Evolutionary conservation across 352 stramenopile species (phyloP).

Genomic region (Globisporangium canariense): DNA sequence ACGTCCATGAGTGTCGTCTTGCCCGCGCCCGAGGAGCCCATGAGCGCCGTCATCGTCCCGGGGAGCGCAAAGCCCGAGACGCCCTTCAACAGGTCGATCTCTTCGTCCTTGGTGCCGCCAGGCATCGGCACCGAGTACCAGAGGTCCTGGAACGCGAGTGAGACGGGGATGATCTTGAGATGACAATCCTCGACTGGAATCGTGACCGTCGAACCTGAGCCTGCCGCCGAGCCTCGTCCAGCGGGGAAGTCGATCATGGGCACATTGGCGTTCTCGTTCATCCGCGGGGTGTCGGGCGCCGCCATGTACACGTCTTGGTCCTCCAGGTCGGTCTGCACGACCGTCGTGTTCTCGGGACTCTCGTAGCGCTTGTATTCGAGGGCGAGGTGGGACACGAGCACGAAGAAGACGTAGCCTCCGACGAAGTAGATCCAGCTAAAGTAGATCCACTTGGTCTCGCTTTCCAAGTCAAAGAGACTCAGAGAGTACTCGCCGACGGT

Average conservation of each 20-base stretch:
- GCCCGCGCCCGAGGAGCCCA: conserved; percentile 73
- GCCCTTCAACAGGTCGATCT: conserved; percentile 80
- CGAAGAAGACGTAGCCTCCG: conserved; percentile 41
- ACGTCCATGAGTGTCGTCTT: conserved; percentile 96
- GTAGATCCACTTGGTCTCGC: conserved; percentile 52
- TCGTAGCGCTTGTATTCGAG: conserved; percentile 58
- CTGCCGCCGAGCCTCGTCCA: neutral
- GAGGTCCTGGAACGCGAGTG: conserved; percentile 47
- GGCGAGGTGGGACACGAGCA: conserved; percentile 30
- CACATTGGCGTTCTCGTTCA: neutral
- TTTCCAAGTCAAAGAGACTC: conserved; percentile 44
- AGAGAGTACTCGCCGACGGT: conserved; percentile 49
- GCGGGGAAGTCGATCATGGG: conserved; percentile 3
- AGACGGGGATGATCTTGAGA: conserved; percentile 29
- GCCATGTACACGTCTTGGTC: conserved; percentile 17
- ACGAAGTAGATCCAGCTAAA: conserved; percentile 53
- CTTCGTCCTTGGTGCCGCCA: conserved; percentile 28
- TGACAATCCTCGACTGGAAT: conserved; percentile 12
- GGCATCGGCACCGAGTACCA: conserved; percentile 57
- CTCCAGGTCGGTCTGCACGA: conserved; percentile 29
- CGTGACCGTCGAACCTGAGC: conserved; percentile 16
- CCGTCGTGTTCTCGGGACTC: conserved; percentile 41
- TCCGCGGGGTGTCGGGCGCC: conserved; percentile 9
- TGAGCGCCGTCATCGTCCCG: conserved; percentile 66
- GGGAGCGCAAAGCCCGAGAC: conserved; percentile 63